Evolutionary conservation across 2,329 filamentous ascomycete genomes (phyloP), one percentile per base, ranked within the genome.

Genomic region (Phaeosphaeria sp.): DNA sequence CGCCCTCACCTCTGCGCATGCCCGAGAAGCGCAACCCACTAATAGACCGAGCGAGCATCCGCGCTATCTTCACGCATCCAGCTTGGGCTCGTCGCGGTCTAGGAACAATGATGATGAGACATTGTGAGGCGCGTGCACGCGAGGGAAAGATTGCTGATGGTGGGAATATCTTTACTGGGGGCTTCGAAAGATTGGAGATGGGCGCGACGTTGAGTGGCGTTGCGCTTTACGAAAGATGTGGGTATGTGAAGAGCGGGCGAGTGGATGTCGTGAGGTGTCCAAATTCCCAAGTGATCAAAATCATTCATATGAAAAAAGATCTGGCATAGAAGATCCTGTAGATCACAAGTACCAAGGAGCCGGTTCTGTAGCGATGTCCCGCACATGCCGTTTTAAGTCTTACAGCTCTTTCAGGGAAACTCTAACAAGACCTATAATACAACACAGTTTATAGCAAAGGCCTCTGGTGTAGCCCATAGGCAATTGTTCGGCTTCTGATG

Each of bases 81-180:
- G 58, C 56, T 6, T 74, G 58, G 51, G 69, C 71, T 39, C 64
- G 73, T 1, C 62, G 60, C 4, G 73, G 73, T 0, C 62, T 77
- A 6, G 74, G 74, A 0, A 77, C 73, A 2, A 77, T 76, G 74
- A 68, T 77, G 72, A 75, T 77, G 74, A 61, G 74, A 62, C 68
- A 72, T 56, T 77, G 74, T 49, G 74, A 77, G 53, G 65, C 55
- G 49, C 59, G 58, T 5, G 74, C 74, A 3, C 40, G 53, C 2
- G 30, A 36, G 11, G 30, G 30, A 7, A 6, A 36, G 30, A 13
- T 36, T 36, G 30, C 30, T 7, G 67, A 65, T 13, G 72, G 66
- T 0, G 60, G 59, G n/a, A 33, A 21, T 2, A 46, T 18, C 8
- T 53, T 62, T 44, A 58, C 59, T 11, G 57, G 52, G 0, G 74